These are phyloP conservation scores for Vachellia pachyceras DNA, from an alignment of 306 rosid species.

Conservation along the genomic window DNA sequence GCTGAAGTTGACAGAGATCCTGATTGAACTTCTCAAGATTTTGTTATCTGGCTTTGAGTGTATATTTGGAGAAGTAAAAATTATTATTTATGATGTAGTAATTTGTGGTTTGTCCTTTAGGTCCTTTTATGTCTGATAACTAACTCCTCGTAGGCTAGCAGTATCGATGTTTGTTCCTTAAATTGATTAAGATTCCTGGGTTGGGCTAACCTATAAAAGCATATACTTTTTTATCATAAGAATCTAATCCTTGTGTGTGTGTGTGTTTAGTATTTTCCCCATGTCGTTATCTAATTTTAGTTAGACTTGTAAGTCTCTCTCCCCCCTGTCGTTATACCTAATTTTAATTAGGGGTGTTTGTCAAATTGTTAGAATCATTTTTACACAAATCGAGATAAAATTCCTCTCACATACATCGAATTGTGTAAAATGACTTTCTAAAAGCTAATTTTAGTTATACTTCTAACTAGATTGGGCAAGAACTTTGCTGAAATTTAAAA, in stretches of 20 bases:
- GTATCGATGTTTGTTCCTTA: neutral
- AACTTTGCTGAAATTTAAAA: too few species aligned
- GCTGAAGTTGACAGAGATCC: conserved; percentile 14
- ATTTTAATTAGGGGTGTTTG: neutral
- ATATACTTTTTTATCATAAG: neutral
- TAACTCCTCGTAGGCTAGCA: neutral
- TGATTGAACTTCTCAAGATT: conserved; percentile 27
- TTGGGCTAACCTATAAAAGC: neutral
- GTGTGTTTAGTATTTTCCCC: too few species aligned
- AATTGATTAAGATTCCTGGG: neutral
- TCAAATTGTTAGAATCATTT: too few species aligned
- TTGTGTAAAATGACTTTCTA: too few species aligned
- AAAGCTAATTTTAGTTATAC: neutral
- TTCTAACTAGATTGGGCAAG: too few species aligned
- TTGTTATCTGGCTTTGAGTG: neutral
- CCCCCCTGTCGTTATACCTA: neutral
- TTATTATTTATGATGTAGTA: too few species aligned
- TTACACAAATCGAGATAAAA: too few species aligned
- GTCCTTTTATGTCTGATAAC: too few species aligned
- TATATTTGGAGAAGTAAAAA: neutral
- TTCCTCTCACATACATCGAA: too few species aligned
- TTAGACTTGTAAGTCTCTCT: too few species aligned
- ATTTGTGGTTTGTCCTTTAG: too few species aligned
- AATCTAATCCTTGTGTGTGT: neutral
- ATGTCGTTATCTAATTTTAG: too few species aligned